Evolutionary conservation across 176 grass and related monocot genomes (phyloP), one percentile per base, ranked within the genome.

Genomic region (Aegilops sharonensis): DNA sequence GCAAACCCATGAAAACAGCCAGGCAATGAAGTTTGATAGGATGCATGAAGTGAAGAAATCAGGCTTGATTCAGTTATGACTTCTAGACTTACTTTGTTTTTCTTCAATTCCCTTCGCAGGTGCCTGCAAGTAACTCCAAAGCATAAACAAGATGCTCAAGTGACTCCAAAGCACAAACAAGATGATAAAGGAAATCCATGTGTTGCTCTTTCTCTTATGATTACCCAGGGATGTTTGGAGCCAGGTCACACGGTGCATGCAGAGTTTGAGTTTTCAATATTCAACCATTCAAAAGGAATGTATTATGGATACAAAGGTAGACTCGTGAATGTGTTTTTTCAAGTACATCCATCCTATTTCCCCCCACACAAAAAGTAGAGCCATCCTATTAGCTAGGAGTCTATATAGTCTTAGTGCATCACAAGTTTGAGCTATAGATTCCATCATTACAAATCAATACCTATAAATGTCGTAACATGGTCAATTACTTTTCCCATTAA

Each of bases 201-300:
- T 17, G 68, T 87, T 54, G 78, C 85, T 74, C 40, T 87, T 8
- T 0, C 0, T 37, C 85, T 81, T 13, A 13, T 12, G 11, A 13
- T 47, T 0, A 13, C 11, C 43, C 11, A 12, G 43, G 43, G 10
- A 18, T 5, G 10, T 62, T 81, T 81, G 18, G 73, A 75, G 40
- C 29, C 11, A 40, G 85, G 59, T 40, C 25, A 14, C n/a, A 30
- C 15, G 8, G 20, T 81, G 14, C 6, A 52, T 54, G 68, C 21
- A 27, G 67, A 48, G 8, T 73, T 86, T 9, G 77, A 80, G 77
- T 20, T 87, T 14, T 87, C 78, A 37, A 36, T 87, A 15, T 87
- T 64, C 40, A 87, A 81, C 30, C 68, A 81, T 24, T 81, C 85
- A 74, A 74, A 29, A 13, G 56, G 40, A 35, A 24, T 21, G 9